phyloP scores from a whole-genome alignment of 345 rosid species.

The Sapria himalayana region DNA sequence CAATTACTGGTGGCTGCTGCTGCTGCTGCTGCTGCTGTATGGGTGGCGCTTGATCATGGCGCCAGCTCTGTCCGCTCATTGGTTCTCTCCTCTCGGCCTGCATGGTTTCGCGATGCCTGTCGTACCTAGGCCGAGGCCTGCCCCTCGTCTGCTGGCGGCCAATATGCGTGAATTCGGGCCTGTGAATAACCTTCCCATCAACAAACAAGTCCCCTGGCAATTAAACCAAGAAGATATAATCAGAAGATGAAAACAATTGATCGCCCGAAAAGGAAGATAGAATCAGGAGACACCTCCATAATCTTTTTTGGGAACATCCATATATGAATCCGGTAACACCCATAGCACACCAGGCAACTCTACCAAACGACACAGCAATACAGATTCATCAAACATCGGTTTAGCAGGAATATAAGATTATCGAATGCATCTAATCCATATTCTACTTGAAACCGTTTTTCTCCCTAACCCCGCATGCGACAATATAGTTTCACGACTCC shows the following conservation, averaged over 20 bases:
- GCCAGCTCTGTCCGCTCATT: constrained; percentile 15
- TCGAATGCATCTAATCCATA: too few species aligned
- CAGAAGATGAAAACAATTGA: background rate
- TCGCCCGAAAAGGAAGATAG: background rate
- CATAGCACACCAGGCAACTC: constrained; percentile 79
- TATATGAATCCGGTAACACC: constrained; percentile 92
- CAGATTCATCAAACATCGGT: too few species aligned
- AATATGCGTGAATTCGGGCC: constrained; percentile 53
- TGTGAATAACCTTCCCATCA: constrained; percentile 74
- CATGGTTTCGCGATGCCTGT: constrained; percentile 34
- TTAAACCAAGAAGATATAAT: background rate
- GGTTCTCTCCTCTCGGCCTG: constrained; percentile 52
- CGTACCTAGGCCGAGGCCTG: constrained; percentile 47
- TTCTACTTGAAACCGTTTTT: too few species aligned
- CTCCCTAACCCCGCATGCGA: too few species aligned
- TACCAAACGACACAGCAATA: constrained; percentile 21
- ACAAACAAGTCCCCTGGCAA: constrained; percentile 54
- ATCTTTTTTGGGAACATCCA: constrained; percentile 90
- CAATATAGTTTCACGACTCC: too few species aligned
- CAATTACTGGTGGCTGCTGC: too few species aligned
- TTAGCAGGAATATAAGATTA: too few species aligned
- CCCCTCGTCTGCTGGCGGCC: constrained; percentile 34
- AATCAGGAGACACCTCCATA: constrained; percentile 53
- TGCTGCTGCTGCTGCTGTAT: constrained; percentile 16
- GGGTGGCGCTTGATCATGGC: constrained; percentile 11